Percentiles rank a stretch among this genome's conserved stretches.
phyloP scores from a whole-genome alignment of 1,284 basidiomycete genomes.

The Agaricales sp. region DNA sequence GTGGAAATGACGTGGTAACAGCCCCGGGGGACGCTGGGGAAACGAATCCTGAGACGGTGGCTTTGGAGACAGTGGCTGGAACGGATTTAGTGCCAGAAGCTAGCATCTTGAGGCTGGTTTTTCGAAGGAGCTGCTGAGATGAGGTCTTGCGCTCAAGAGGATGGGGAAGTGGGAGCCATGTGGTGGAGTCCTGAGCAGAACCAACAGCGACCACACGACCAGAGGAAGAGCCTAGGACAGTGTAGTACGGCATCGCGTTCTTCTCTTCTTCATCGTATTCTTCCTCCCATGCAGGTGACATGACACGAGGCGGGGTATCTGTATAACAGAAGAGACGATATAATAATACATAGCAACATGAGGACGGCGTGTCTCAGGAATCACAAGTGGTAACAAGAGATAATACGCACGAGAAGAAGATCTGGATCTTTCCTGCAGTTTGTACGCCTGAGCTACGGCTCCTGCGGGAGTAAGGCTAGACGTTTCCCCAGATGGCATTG shows the following conservation, averaged over 20 bases:
- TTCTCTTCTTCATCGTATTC: slow-evolving; percentile 14
- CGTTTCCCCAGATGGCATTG: not conserved
- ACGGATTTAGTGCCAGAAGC: not conserved
- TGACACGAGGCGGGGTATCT: slow-evolving; percentile 5
- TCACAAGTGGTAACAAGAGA: slow-evolving; percentile 6
- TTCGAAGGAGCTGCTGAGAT: not conserved
- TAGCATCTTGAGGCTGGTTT: slow-evolving; percentile 12
- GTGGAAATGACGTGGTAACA: not conserved
- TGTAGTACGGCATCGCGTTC: slow-evolving; percentile 35
- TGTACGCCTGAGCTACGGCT: slow-evolving; percentile 47
- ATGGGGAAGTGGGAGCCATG: not conserved
- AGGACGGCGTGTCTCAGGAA: too few species aligned
- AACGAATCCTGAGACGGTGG: slow-evolving; percentile 1
- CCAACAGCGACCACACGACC: slow-evolving; percentile 35
- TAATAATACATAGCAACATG: not conserved
- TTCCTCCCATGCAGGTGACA: slow-evolving; percentile 5
- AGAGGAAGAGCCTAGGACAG: slow-evolving; percentile 37
- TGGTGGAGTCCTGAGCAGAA: slow-evolving; percentile 24
- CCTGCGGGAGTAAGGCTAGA: slow-evolving; percentile 48
- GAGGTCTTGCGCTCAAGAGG: not conserved
- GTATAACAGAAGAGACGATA: slow-evolving; percentile 6
- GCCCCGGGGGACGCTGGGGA: not conserved
- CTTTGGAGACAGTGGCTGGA: slow-evolving; percentile 4
- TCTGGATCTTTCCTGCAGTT: slow-evolving; percentile 32
- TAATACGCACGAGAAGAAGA: slow-evolving; percentile 9